A percentile compares a stretch with the other conserved stretches of the same genome.
phyloP scores from a whole-genome alignment of 495 filamentous ascomycete genomes.

The Penicillium lividum region DNA sequence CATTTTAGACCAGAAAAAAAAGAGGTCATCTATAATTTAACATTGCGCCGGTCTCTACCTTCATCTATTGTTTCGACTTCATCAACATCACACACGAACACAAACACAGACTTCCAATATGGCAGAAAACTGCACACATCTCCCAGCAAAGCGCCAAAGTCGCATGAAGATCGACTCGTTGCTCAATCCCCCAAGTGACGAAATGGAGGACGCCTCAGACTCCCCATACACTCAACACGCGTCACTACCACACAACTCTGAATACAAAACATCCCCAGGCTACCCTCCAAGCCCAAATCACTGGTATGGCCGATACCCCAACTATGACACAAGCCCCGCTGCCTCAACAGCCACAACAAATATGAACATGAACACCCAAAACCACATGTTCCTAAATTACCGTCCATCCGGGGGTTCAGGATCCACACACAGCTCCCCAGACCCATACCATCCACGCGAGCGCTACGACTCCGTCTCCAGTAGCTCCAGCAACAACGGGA shows the following conservation, averaged over 20 bases:
- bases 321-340: conserved; percentile 27
- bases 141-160: conserved; percentile 27
- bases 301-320: conserved; percentile 30
- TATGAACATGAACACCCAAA: neutral
- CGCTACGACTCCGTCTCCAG: conserved; percentile 48
- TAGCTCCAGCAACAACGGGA: conserved; percentile 40
- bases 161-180: conserved; percentile 45
- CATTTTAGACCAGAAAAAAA: neutral
- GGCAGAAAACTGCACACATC: conserved; percentile 18
- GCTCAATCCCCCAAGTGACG: conserved; percentile 34
- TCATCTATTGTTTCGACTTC: neutral
- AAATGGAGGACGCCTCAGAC: conserved; percentile 15
- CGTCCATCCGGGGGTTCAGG: conserved; percentile 17
- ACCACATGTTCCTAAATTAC: conserved; percentile 30
- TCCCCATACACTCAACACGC: conserved; percentile 31
- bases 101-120: neutral
- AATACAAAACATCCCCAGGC: conserved; percentile 26
- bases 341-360: conserved; percentile 25
- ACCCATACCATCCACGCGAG: conserved; percentile 38
- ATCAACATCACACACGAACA: neutral
- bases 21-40: neutral
- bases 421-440: conserved; percentile 38
- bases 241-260: conserved; percentile 16
- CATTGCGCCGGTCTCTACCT: neutral
- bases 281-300: conserved; percentile 36